Evolutionary conservation across 495 filamentous ascomycete species (phyloP).

Genomic region (Sordaria brevicollis): DNA sequence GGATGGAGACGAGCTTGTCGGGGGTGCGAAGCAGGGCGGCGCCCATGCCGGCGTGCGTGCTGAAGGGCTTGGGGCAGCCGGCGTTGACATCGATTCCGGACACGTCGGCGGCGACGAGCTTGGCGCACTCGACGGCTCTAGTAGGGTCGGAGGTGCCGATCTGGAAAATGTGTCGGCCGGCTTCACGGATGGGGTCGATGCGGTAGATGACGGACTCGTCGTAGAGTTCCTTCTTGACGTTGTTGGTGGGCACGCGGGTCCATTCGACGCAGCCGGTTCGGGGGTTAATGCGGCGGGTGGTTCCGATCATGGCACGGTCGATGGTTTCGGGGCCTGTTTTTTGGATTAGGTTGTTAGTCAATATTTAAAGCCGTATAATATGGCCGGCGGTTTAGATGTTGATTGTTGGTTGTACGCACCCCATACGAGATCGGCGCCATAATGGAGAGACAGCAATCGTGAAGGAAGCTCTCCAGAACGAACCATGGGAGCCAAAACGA

Average conservation of each 20-base stretch:
- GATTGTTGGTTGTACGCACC: constrained; percentile 33
- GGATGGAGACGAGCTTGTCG: constrained; percentile 69
- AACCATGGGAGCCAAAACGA: constrained; percentile 96
- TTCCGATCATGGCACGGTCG: constrained; percentile 81
- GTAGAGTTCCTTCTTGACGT: constrained; percentile 29
- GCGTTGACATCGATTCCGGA: constrained; percentile 94
- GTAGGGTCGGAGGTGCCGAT: constrained; percentile 76
- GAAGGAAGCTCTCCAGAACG: constrained; percentile 89
- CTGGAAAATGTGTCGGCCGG: constrained; percentile 71
- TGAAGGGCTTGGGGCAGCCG: constrained; percentile 95
- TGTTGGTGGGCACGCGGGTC: constrained; percentile 61
- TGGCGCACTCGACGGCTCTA: constrained; percentile 71
- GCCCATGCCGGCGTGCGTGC: constrained; percentile 85
- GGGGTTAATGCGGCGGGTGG: constrained; percentile 62
- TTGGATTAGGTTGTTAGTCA: neutral
- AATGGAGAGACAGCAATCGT: constrained; percentile 76
- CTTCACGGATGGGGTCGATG: constrained; percentile 65
- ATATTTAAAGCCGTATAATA: neutral
- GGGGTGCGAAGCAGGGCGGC: constrained; percentile 78
- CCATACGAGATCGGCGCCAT: constrained; percentile 96
- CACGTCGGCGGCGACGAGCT: constrained; percentile 74
- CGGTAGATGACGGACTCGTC: constrained; percentile 74
- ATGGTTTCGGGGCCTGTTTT: constrained; percentile 76
- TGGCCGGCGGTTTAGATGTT: neutral
- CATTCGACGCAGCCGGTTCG: constrained; percentile 72